A percentile compares a stretch with the other conserved stretches of the same genome.
phyloP scores from a whole-genome alignment of 2,329 filamentous ascomycete genomes.

The Reticulascus tulasneorum region DNA sequence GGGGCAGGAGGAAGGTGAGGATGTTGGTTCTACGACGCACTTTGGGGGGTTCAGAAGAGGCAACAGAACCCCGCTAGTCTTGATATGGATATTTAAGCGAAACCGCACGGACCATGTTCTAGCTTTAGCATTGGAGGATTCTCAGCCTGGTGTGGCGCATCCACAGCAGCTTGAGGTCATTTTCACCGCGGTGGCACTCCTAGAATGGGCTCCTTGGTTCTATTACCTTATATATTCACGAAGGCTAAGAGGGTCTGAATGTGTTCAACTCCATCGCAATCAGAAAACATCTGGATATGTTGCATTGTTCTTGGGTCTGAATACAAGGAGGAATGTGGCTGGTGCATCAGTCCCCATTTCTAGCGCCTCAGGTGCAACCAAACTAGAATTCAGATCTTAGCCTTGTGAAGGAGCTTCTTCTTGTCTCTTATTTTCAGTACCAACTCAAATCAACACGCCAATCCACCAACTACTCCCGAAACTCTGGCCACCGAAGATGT shows the following conservation, averaged over 20 bases:
- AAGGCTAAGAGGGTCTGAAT: no score
- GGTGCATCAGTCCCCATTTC: slow-evolving; percentile 10
- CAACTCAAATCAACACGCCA: slow-evolving; percentile 1
- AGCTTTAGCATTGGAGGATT: slow-evolving; percentile 10
- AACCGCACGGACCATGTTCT: slow-evolving; percentile 8
- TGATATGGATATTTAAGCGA: slow-evolving; percentile 12
- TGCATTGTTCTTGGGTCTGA: slow-evolving; percentile 1
- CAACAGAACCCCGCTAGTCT: slow-evolving; percentile 13
- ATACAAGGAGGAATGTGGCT: slow-evolving; percentile 2
- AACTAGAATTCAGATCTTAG: slow-evolving; percentile 6
- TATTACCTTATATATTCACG: no score
- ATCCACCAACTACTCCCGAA: not conserved
- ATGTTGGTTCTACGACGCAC: slow-evolving; percentile 14
- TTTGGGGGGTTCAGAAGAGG: slow-evolving; percentile 15
- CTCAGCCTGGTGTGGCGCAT: slow-evolving; percentile 13
- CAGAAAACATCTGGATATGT: no score
- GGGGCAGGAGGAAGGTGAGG: slow-evolving; percentile 16
- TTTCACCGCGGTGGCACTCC: no score
- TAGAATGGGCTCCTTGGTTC: no score
- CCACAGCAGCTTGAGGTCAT: slow-evolving; percentile 6
- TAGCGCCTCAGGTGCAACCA: not conserved
- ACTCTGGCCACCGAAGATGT: slow-evolving; percentile 34
- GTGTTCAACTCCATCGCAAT: no score
- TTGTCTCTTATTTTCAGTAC: slow-evolving; percentile 9
- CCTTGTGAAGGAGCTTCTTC: slow-evolving; percentile 5